Percentiles rank a stretch among this genome's conserved stretches.
phyloP scores from a whole-genome alignment of 768 basidiomycete genomes.

The Lactifluus rugatus region DNA sequence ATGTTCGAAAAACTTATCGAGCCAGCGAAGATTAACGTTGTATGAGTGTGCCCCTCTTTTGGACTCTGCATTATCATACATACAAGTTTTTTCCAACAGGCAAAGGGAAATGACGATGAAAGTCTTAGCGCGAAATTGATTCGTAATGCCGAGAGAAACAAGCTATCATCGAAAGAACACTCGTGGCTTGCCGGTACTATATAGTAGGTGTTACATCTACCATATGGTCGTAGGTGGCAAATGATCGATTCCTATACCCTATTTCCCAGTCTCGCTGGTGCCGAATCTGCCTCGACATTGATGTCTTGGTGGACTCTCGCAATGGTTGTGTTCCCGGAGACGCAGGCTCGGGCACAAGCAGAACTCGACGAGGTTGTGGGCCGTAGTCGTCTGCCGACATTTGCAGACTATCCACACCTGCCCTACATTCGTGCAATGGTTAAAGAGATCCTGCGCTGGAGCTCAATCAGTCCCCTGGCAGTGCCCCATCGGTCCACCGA shows the following conservation, averaged over 20 bases:
- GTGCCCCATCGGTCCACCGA: too few species aligned
- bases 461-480: not conserved
- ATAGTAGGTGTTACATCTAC: not conserved
- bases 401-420: too few species aligned
- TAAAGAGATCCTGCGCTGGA: not conserved
- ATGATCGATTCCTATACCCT: not conserved
- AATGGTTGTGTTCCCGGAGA: not conserved
- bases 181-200: not conserved
- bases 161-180: not conserved
- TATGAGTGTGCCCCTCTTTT: not conserved
- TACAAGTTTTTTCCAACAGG: not conserved
- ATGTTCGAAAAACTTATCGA: not conserved
- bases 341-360: not conserved
- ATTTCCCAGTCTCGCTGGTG: not conserved
- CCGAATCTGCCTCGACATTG: not conserved
- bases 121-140: not conserved
- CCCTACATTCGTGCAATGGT: too few species aligned
- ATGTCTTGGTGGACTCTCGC: not conserved
- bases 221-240: not conserved
- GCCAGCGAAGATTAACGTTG: not conserved
- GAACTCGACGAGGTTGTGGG: not conserved
- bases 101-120: not conserved
- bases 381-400: not conserved
- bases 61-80: not conserved
- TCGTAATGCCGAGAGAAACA: not conserved